Conservation (phyloP, 2,329 filamentous ascomycete genomes). For the Epicoccum sorghinum region DNA sequence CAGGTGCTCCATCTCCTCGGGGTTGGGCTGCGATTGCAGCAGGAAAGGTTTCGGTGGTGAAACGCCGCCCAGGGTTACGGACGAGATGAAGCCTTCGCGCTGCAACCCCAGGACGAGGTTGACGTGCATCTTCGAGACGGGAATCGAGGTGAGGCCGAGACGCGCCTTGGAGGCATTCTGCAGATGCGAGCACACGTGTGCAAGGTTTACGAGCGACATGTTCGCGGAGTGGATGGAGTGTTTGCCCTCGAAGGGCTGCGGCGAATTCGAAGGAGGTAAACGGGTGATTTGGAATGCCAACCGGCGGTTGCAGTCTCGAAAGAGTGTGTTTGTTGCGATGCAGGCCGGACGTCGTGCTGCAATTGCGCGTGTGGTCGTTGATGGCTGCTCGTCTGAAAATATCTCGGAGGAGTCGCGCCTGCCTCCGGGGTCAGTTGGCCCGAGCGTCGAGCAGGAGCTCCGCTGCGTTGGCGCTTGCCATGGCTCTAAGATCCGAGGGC, state of each 20-base stretch:
- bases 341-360: slow-evolving; percentile 19
- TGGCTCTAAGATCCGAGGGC: slow-evolving; percentile 33
- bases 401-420: slow-evolving; percentile 35
- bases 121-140: slow-evolving; percentile 81
- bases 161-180: slow-evolving; percentile 87
- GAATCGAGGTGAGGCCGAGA: slow-evolving; percentile 82
- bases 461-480: slow-evolving; percentile 16
- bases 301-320: neutral
- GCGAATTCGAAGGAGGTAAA: slow-evolving; percentile 1
- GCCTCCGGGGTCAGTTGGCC: slow-evolving; percentile 11
- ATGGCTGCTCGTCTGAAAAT: slow-evolving; percentile 32
- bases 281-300: neutral
- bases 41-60: slow-evolving; percentile 53
- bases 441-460: neutral
- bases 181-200: slow-evolving; percentile 85
- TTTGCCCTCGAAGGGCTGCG: slow-evolving; percentile 39
- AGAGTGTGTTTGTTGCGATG: slow-evolving; percentile 8
- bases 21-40: slow-evolving; percentile 38
- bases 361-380: slow-evolving; percentile 32
- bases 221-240: slow-evolving; percentile 23
- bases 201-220: slow-evolving; percentile 77
- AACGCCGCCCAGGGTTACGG: slow-evolving; percentile 75
- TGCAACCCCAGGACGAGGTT: slow-evolving; percentile 77
- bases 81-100: slow-evolving; percentile 79
- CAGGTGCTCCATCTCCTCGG: slow-evolving; percentile 37